Percentiles rank a stretch among this genome's conserved stretches.
These are phyloP conservation scores for Laguncularia racemosa DNA, from an alignment of 345 rosid genomes.

Conservation along the genomic window DNA sequence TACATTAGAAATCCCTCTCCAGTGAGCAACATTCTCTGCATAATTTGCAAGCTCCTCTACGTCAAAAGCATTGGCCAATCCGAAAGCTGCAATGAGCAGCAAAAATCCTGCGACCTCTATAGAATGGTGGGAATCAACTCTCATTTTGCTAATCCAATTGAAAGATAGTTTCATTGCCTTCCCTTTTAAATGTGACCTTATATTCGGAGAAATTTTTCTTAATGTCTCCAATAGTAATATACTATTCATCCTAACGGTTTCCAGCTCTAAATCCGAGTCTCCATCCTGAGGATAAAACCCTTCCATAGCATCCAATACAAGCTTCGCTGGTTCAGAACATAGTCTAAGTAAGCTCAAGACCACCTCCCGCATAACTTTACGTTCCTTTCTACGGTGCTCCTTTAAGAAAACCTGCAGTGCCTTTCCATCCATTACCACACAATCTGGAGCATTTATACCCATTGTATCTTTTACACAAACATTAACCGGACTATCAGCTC, in stretches of 20 bases:
- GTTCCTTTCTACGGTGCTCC: slow-evolving; percentile 24
- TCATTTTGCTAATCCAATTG: slow-evolving; percentile 34
- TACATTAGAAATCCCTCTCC: slow-evolving; percentile 21
- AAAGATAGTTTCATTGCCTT: slow-evolving; percentile 34
- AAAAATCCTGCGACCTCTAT: slow-evolving; percentile 38
- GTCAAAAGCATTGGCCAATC: slow-evolving; percentile 24
- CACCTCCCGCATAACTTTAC: slow-evolving; percentile 19
- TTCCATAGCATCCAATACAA: slow-evolving; percentile 50
- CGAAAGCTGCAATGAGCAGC: slow-evolving; percentile 33
- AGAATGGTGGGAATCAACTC: slow-evolving; percentile 16
- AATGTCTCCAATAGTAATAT: slow-evolving; percentile 42
- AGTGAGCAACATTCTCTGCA: slow-evolving; percentile 25
- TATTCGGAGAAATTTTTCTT: slow-evolving; percentile 26
- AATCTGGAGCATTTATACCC: not conserved
- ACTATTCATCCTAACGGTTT: slow-evolving; percentile 31
- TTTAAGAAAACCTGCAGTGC: slow-evolving; percentile 38
- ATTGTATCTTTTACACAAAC: not conserved
- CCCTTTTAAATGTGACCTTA: slow-evolving; percentile 17
- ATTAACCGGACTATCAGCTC: not conserved
- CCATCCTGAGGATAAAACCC: slow-evolving; percentile 30
- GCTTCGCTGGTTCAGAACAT: slow-evolving; percentile 49
- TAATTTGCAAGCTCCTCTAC: slow-evolving; percentile 17
- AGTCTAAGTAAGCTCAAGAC: slow-evolving; percentile 15
- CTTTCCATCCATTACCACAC: slow-evolving; percentile 24
- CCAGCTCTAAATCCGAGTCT: slow-evolving; percentile 16